Conservation (phyloP, 2,329 filamentous ascomycete genomes). For the Graphilbum sp. region DNA sequence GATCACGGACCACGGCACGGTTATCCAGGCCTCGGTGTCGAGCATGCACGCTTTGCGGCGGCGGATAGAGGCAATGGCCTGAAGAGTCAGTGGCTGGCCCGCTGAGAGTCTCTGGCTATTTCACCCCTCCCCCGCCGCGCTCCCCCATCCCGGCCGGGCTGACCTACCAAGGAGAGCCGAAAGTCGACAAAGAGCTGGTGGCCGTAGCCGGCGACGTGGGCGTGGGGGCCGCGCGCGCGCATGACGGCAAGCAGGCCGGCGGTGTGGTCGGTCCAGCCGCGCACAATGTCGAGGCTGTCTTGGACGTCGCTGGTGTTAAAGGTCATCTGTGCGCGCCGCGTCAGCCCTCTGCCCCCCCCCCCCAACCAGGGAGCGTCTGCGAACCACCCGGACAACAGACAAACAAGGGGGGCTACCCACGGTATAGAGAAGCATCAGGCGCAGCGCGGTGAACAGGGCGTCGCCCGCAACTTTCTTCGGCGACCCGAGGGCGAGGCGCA, state of each 20-base stretch:
- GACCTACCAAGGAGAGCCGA: conserved; percentile 7
- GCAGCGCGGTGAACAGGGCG: conserved; percentile 8
- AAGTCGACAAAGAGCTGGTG: conserved; percentile 11
- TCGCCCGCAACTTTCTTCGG: conserved; percentile 8
- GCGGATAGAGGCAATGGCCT: conserved; percentile 8
- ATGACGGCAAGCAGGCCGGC: conserved; percentile 8
- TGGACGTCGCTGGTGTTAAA: conserved; percentile 8
- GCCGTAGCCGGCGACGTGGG: conserved; percentile 7
- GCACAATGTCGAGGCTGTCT: conserved; percentile 8
- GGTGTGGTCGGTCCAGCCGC: conserved; percentile 10
- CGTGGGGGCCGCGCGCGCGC: conserved; percentile 7
- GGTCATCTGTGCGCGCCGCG: conserved; percentile 7
- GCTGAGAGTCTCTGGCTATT: too few relatives aligned
- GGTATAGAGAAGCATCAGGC: conserved; percentile 12
- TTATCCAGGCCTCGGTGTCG: conserved; percentile 9
- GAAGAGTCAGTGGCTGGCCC: too few relatives aligned
- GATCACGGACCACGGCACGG: conserved; percentile 8
- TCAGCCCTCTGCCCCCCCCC: too few relatives aligned
- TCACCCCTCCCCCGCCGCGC: too few relatives aligned
- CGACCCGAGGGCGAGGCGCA: conserved; percentile 7
- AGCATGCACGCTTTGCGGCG: conserved; percentile 7
- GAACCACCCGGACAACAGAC: not conserved
- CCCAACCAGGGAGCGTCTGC: too few relatives aligned
- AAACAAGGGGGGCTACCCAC: conserved; percentile 3
- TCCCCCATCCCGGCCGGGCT: too few relatives aligned